A percentile compares a stretch with the other conserved stretches of the same genome.
These are phyloP conservation scores for Saxispiralis lemnorum DNA, from an alignment of 495 filamentous ascomycete genomes.

Conservation along the genomic window DNA sequence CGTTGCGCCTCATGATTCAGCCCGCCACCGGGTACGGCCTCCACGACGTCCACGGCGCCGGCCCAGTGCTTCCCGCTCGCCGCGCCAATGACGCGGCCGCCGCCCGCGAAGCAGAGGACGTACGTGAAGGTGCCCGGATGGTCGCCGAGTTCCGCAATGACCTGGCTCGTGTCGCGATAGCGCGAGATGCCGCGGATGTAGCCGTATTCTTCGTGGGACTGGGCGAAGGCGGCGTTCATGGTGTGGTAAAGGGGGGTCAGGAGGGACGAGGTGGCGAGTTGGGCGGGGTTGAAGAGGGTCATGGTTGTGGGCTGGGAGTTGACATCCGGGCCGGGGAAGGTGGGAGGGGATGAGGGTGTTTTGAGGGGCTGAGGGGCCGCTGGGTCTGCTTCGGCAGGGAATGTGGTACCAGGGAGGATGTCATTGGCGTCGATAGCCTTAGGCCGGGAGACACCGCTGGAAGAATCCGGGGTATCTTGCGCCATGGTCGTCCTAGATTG, in stretches of 20 bases:
- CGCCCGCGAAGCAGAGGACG: conserved; percentile 1
- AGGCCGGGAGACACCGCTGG: too few relatives aligned
- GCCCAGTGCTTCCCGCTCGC: conserved; percentile 8
- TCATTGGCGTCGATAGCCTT: neutral
- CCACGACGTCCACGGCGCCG: neutral
- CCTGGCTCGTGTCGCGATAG: neutral
- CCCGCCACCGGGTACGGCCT: neutral
- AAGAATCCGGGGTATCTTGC: too few relatives aligned
- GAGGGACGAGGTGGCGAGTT: conserved; percentile 1
- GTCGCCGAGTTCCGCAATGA: conserved; percentile 5
- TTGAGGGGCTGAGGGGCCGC: neutral
- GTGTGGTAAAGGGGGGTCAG: neutral
- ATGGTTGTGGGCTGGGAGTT: conserved; percentile 5
- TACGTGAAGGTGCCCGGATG: conserved; percentile 9
- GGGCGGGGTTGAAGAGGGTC: conserved; percentile 8
- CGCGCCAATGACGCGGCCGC: conserved; percentile 4
- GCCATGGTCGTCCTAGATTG: too few relatives aligned
- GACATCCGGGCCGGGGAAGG: conserved; percentile 2
- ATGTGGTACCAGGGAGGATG: conserved; percentile 1
- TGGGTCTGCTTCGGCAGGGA: neutral
- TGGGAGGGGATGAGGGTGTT: neutral
- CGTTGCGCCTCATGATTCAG: neutral
- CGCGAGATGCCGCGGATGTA: neutral
- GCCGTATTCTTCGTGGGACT: neutral
- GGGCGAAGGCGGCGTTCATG: conserved; percentile 8